Evolutionary conservation across 352 stramenopile species (phyloP).

Genomic region (Globisporangium cystogenes): DNA sequence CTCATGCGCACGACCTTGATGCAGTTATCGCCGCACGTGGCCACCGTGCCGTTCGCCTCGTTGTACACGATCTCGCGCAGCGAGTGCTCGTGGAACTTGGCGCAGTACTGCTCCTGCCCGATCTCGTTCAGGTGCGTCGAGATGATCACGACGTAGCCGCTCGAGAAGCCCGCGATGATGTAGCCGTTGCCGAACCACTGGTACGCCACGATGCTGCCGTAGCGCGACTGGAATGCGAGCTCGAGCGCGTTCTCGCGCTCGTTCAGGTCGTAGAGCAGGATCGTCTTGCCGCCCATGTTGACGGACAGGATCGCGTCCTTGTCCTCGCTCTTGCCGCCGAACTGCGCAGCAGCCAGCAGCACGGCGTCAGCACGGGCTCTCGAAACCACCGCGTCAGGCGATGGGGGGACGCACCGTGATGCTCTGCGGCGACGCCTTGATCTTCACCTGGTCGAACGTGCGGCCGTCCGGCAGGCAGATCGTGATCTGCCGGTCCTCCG

Average conservation of each 20-base stretch:
- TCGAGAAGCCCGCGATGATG: constrained; percentile 89
- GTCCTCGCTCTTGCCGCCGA: constrained; percentile 65
- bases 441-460: constrained; percentile 75
- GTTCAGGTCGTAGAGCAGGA: constrained; percentile 86
- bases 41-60: constrained; percentile 79
- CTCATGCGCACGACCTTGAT: constrained; percentile 91
- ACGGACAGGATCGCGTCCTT: constrained; percentile 80
- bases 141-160: constrained; percentile 89
- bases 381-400: neutral
- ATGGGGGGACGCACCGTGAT: constrained; percentile 40
- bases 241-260: constrained; percentile 88
- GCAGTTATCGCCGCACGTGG: constrained; percentile 82
- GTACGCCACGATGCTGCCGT: constrained; percentile 87
- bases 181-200: constrained; percentile 89
- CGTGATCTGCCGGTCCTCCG: constrained; percentile 72
- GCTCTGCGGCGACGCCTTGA: constrained; percentile 62
- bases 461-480: constrained; percentile 59
- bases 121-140: constrained; percentile 88
- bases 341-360: constrained; percentile 21
- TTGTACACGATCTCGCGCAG: constrained; percentile 79
- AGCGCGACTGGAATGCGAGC: constrained; percentile 87
- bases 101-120: constrained; percentile 82
- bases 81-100: constrained; percentile 76
- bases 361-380: too few species aligned
- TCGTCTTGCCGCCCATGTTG: constrained; percentile 88